These are phyloP conservation scores for Haplosporangium gracile DNA, from an alignment of 192 early-diverging fungal genomes.

Conservation along the genomic window DNA sequence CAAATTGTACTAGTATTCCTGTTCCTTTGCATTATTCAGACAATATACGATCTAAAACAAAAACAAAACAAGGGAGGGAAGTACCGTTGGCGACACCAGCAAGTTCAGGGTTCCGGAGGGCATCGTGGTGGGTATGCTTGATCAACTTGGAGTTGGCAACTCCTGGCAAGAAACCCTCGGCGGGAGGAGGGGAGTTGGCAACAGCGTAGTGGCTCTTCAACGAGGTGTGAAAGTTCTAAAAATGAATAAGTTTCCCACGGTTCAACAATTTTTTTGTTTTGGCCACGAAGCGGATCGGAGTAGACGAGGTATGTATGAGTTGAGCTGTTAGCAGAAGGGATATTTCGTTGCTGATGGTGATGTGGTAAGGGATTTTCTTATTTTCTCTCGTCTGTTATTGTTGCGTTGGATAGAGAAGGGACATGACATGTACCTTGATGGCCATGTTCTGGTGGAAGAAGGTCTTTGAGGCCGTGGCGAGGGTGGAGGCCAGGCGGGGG, in stretches of 20 bases:
- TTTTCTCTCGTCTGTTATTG: background rate
- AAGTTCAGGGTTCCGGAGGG: slow-evolving; percentile 79
- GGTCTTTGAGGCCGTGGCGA: slow-evolving; percentile 23
- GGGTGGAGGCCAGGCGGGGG: slow-evolving; percentile 28
- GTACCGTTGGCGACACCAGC: slow-evolving; percentile 70
- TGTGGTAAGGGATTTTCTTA: background rate
- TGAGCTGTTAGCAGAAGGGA: background rate
- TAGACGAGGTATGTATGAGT: too few species aligned
- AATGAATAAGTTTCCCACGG: slow-evolving; percentile 1
- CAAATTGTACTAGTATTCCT: background rate
- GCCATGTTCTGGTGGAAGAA: slow-evolving; percentile 29
- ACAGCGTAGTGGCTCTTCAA: slow-evolving; percentile 32
- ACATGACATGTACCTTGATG: slow-evolving; percentile 31
- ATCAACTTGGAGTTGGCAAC: slow-evolving; percentile 86
- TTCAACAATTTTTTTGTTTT: background rate
- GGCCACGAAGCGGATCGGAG: background rate
- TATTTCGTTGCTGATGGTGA: background rate
- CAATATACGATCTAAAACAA: background rate
- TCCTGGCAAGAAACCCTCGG: slow-evolving; percentile 87
- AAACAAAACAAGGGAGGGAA: background rate
- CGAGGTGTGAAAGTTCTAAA: slow-evolving; percentile 54
- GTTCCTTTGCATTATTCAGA: background rate
- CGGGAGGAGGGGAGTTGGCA: slow-evolving; percentile 66
- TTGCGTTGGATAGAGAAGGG: background rate
- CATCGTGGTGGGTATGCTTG: slow-evolving; percentile 78